These are phyloP conservation scores for Exophiala viscosa DNA, from an alignment of 2,329 filamentous ascomycete species.

Conservation along the genomic window DNA sequence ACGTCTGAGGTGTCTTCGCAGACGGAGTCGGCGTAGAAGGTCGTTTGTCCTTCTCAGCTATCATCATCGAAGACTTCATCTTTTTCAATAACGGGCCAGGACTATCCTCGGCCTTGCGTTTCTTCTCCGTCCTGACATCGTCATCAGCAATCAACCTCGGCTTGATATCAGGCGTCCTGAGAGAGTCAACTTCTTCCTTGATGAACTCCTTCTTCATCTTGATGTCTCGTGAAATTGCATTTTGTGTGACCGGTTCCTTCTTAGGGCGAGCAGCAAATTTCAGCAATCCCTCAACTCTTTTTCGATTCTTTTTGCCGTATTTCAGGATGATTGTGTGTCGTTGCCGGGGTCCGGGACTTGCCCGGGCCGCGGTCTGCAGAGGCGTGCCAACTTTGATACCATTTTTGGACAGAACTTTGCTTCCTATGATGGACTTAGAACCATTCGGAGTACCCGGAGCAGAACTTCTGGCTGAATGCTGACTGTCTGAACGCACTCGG, in stretches of 20 bases:
- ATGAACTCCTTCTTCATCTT: conserved; percentile 12
- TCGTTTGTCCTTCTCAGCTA: conserved; percentile 28
- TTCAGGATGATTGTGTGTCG: conserved; percentile 48
- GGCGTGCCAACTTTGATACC: conserved; percentile 14
- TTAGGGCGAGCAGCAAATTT: conserved; percentile 36
- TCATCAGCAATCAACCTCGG: conserved; percentile 5
- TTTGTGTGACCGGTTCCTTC: conserved; percentile 16
- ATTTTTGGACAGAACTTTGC: conserved; percentile 18
- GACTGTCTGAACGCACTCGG: conserved; percentile 25
- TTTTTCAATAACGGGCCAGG: conserved; percentile 26
- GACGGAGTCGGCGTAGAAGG: conserved; percentile 36
- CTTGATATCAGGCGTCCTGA: conserved; percentile 20
- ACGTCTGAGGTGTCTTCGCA: conserved; percentile 34
- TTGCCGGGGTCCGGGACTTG: conserved; percentile 27
- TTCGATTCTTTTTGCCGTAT: conserved; percentile 49
- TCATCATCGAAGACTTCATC: conserved; percentile 18
- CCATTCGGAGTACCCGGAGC: conserved; percentile 19
- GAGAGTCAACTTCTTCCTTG: conserved; percentile 23
- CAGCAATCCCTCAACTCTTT: conserved; percentile 46
- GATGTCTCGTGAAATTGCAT: conserved; percentile 2
- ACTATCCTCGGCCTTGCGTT: conserved; percentile 21
- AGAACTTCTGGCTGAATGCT: conserved; percentile 21
- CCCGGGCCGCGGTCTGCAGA: conserved; percentile 16
- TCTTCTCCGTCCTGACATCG: conserved; percentile 20
- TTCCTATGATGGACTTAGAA: conserved; percentile 7